These are phyloP conservation scores for Alloteropsis angusta DNA, from an alignment of 202 grass and related monocot species.

Conservation along the genomic window DNA sequence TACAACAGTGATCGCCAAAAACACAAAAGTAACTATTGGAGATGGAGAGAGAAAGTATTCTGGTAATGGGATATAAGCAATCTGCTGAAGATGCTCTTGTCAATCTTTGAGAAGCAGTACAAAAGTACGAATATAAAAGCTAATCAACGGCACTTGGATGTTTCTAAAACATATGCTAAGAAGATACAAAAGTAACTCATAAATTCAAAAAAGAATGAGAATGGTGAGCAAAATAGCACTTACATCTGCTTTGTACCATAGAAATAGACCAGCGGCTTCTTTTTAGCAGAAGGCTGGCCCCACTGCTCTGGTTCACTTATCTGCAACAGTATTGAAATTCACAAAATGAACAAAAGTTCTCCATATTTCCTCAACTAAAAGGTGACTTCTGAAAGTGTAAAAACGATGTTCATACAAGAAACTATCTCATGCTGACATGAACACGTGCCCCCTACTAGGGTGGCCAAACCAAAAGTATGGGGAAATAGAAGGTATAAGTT, in stretches of 20 bases:
- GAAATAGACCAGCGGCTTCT: slow-evolving; percentile 94
- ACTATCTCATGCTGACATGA: neutral
- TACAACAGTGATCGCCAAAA: too few relatives aligned
- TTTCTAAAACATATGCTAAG: neutral
- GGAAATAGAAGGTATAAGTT: neutral
- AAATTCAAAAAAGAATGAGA: neutral
- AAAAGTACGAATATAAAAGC: neutral
- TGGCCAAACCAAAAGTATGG: neutral
- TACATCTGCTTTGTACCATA: slow-evolving; percentile 99
- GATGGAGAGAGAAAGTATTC: too few relatives aligned
- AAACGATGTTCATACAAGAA: neutral
- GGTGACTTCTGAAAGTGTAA: neutral
- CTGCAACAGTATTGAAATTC: slow-evolving; percentile 43
- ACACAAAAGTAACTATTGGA: too few relatives aligned
- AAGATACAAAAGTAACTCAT: slow-evolving; percentile 11
- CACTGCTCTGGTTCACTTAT: slow-evolving; percentile 93
- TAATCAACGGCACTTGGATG: neutral
- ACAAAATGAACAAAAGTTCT: slow-evolving; percentile 10
- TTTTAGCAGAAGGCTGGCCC: slow-evolving; percentile 61
- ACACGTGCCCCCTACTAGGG: neutral
- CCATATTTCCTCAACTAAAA: neutral
- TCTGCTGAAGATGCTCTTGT: too few relatives aligned
- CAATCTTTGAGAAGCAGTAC: neutral
- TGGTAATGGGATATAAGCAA: too few relatives aligned
- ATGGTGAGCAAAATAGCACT: slow-evolving; percentile 32